These are phyloP conservation scores for Ceratocystis diversiconidia DNA, from an alignment of 2,329 filamentous ascomycete genomes.

Conservation along the genomic window DNA sequence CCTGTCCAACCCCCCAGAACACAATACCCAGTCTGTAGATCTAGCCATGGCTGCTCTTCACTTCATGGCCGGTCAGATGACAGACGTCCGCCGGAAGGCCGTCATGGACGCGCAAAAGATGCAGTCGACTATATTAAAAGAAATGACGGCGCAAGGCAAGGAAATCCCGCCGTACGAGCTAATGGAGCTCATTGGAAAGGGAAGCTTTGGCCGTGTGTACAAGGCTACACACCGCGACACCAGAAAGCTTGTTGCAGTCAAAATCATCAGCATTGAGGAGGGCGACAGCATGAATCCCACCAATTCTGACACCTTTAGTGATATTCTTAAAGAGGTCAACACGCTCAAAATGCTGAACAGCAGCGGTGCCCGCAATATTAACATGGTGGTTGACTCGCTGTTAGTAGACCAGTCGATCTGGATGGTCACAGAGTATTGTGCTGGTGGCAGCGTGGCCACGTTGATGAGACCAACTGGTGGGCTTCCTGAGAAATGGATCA, in stretches of 20 bases:
- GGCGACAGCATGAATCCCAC: constrained; percentile 48
- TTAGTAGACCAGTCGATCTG: constrained; percentile 49
- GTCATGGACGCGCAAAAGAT: constrained; percentile 51
- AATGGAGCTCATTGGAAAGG: constrained; percentile 51
- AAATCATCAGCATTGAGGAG: constrained; percentile 64
- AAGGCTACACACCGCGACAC: constrained; percentile 33
- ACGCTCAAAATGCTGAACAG: constrained; percentile 47
- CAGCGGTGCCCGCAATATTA: constrained; percentile 48
- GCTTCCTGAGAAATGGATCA: constrained; percentile 37
- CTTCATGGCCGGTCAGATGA: constrained; percentile 16
- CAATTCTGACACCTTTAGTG: constrained; percentile 35
- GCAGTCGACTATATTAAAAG: constrained; percentile 43
- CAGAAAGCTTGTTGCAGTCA: constrained; percentile 45
- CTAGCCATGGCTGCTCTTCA: constrained; percentile 12
- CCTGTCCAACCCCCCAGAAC: not conserved
- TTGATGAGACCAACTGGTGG: constrained; percentile 36
- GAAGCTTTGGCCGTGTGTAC: constrained; percentile 52
- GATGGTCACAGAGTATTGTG: constrained; percentile 57
- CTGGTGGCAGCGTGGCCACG: constrained; percentile 51
- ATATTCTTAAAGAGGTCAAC: constrained; percentile 37
- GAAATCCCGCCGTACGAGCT: constrained; percentile 45
- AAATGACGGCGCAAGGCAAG: constrained; percentile 40
- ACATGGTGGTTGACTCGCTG: constrained; percentile 50
- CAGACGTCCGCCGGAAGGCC: constrained; percentile 25
- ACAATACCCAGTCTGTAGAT: not conserved